Conservation (phyloP, 23 red algal species). For the Chondrus crispus region DNA sequence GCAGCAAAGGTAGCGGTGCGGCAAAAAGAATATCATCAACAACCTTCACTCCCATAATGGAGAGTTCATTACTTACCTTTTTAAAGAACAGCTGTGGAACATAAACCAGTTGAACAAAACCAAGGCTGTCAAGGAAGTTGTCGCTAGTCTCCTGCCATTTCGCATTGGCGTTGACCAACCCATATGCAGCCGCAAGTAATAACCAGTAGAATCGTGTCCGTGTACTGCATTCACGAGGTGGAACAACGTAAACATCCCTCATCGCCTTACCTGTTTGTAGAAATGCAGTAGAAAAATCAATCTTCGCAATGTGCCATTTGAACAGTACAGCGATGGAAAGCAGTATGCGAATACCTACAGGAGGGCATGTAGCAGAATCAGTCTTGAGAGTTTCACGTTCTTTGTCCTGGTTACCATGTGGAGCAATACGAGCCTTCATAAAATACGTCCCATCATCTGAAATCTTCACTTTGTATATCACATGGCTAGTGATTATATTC, state of each 20-base stretch:
- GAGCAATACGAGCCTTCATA: slow-evolving; percentile 32
- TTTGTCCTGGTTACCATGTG: slow-evolving; percentile 41
- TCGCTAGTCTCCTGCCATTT: slow-evolving; percentile 32
- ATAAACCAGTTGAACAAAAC: neutral
- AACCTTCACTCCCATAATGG: slow-evolving; percentile 1
- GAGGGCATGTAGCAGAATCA: slow-evolving; percentile 43
- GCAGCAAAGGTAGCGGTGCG: neutral
- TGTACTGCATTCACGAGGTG: slow-evolving; percentile 24
- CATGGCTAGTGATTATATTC: slow-evolving; percentile 36
- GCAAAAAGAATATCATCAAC: slow-evolving; percentile 45
- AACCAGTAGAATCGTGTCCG: slow-evolving; percentile 17
- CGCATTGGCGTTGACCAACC: slow-evolving; percentile 10
- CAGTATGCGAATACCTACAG: slow-evolving; percentile 29
- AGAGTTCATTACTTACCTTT: neutral
- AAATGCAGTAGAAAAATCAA: slow-evolving; percentile 41
- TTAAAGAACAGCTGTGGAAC: slow-evolving; percentile 42
- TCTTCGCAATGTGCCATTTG: slow-evolving; percentile 17
- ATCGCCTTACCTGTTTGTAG: slow-evolving; percentile 15
- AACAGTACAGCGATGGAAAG: neutral
- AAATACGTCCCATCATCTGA: slow-evolving; percentile 21
- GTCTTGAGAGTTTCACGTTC: slow-evolving; percentile 18
- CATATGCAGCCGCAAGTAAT: slow-evolving; percentile 16
- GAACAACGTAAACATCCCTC: slow-evolving; percentile 34
- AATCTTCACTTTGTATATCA: slow-evolving; percentile 33
- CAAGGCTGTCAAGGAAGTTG: neutral